Conservation (phyloP, 805 yeast species). For the Isabelozyma heimii region DNA sequence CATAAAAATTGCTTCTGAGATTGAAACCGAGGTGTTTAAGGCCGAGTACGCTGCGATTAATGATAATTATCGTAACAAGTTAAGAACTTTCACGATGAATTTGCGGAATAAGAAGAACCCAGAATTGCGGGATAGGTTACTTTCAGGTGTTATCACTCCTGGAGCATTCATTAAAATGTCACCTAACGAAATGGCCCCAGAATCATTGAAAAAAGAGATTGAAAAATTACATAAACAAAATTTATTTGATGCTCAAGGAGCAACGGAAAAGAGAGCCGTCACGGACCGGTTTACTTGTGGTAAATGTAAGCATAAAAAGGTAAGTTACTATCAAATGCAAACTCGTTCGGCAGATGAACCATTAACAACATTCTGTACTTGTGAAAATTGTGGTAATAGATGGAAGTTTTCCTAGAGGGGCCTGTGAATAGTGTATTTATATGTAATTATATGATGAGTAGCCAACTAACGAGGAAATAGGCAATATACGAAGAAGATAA, state of each 20-base stretch:
- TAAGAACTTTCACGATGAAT: conserved; percentile 84
- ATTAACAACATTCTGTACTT: conserved; percentile 94
- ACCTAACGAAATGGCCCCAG: conserved; percentile 96
- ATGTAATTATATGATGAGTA: not conserved
- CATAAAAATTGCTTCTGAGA: conserved; percentile 59
- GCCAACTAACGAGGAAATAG: no score
- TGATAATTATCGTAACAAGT: conserved; percentile 72
- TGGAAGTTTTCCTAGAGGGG: conserved; percentile 82
- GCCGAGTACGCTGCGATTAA: conserved; percentile 55
- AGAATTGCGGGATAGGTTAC: conserved; percentile 67
- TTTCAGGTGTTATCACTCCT: conserved; percentile 65
- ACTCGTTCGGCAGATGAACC: conserved; percentile 99
- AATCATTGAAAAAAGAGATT: conserved; percentile 77
- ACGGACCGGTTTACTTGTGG: conserved; percentile 98
- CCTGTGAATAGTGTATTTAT: not conserved
- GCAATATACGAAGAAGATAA: no score
- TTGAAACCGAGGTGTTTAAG: conserved; percentile 70
- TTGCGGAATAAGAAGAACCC: conserved; percentile 89
- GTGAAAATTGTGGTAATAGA: conserved; percentile 95
- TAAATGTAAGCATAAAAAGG: conserved; percentile 95
- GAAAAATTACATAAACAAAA: conserved; percentile 85
- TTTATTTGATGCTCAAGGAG: conserved; percentile 95
- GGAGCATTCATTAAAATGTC: conserved; percentile 71
- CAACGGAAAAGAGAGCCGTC: conserved; percentile 91
- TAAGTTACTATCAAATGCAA: conserved; percentile 95